A percentile compares a stretch with the other conserved stretches of the same genome.
Conservation (phyloP, 164 flowering plant species). For the Annona squamosa region DNA sequence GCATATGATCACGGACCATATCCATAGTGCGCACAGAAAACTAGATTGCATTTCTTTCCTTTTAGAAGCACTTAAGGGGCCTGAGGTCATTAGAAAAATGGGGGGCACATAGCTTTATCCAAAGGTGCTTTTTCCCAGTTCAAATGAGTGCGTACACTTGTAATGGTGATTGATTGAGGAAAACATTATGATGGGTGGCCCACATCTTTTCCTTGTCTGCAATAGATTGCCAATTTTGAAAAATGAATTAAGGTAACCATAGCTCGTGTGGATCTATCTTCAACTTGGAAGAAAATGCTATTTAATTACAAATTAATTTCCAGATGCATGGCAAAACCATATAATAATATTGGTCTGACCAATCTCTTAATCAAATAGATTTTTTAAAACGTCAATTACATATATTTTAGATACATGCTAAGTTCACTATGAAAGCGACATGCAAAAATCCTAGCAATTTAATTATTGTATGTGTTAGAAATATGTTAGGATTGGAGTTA, state of each 20-base stretch:
- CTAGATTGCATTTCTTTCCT: not conserved
- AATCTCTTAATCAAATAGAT: too few relatives aligned
- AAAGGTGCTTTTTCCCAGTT: conserved; percentile 1
- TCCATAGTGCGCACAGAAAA: conserved; percentile 2
- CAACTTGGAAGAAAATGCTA: too few relatives aligned
- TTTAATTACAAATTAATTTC: too few relatives aligned
- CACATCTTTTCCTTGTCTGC: not conserved
- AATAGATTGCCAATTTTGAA: not conserved
- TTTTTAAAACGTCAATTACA: too few relatives aligned
- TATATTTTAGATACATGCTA: too few relatives aligned
- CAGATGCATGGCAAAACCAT: too few relatives aligned
- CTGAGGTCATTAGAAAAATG: not conserved
- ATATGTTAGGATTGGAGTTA: too few relatives aligned
- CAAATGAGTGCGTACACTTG: not conserved
- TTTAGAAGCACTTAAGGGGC: not conserved
- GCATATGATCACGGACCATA: not conserved
- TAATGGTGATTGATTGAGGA: not conserved
- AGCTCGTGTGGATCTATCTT: too few relatives aligned
- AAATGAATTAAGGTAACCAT: not conserved
- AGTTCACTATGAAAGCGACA: too few relatives aligned
- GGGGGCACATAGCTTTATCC: not conserved
- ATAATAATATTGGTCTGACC: too few relatives aligned
- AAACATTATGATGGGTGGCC: not conserved
- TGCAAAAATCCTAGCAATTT: too few relatives aligned
- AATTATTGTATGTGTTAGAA: too few relatives aligned